phyloP scores from a whole-genome alignment of 2,329 filamentous ascomycete genomes.

The Leptographium flavum region DNA sequence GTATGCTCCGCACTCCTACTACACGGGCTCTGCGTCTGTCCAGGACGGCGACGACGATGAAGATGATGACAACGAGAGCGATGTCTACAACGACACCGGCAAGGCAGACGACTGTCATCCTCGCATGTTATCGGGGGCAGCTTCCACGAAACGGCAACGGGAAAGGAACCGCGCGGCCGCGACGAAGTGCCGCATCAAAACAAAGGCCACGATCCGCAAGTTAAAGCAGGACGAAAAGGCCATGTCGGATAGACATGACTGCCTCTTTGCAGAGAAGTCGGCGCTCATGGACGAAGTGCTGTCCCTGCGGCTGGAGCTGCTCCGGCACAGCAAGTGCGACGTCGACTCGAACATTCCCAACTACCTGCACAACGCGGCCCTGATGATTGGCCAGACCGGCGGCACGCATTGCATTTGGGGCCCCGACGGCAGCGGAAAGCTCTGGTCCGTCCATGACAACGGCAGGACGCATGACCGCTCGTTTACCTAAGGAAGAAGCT shows the following conservation, averaged over 20 bases:
- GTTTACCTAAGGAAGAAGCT: too few relatives aligned
- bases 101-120: not conserved
- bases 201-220: conserved; percentile 13
- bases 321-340: conserved; percentile 16
- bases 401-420: conserved; percentile 8
- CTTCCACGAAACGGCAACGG: too few relatives aligned
- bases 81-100: not conserved
- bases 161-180: conserved; percentile 17
- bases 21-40: not conserved
- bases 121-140: too few relatives aligned
- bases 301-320: conserved; percentile 17
- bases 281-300: conserved; percentile 17
- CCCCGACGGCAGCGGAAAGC: conserved; percentile 4
- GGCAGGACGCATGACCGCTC: not conserved
- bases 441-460: not conserved
- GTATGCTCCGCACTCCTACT: not conserved
- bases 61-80: not conserved
- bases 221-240: conserved; percentile 14
- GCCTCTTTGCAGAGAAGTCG: conserved; percentile 11
- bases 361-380: conserved; percentile 15
- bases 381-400: conserved; percentile 7
- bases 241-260: conserved; percentile 7
- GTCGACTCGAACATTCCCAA: conserved; percentile 14
- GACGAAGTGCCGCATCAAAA: conserved; percentile 18
- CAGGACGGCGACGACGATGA: not conserved